Conservation (phyloP, 2,329 filamentous ascomycete genomes). For the Teratosphaeria gauchensis region DNA sequence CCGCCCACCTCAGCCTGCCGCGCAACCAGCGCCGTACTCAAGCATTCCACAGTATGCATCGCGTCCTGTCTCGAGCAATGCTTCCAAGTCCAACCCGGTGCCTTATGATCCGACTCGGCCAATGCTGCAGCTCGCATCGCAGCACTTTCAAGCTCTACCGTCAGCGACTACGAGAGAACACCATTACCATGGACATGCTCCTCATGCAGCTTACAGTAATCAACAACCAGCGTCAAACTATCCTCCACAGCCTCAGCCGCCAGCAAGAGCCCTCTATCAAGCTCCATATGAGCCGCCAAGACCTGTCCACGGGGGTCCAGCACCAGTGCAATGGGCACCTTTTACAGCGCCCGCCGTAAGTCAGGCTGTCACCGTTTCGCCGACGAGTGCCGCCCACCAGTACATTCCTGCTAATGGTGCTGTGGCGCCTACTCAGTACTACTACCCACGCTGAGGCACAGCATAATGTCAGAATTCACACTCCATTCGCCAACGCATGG, state of each 20-base stretch:
- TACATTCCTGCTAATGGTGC: conserved; percentile 3
- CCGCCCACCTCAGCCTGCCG: not conserved
- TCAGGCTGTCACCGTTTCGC: not conserved
- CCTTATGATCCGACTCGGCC: not conserved
- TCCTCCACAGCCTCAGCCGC: not conserved
- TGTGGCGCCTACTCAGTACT: conserved; percentile 11
- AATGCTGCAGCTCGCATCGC: not conserved
- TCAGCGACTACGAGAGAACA: not conserved
- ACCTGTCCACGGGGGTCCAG: conserved; percentile 25
- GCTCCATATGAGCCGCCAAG: not conserved
- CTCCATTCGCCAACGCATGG: not conserved
- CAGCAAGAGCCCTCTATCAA: not conserved
- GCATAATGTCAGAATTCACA: not conserved
- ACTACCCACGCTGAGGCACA: conserved; percentile 5
- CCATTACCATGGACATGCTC: not conserved
- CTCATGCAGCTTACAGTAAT: not conserved
- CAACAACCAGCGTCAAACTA: not conserved
- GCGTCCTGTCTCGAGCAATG: not conserved
- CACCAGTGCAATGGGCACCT: conserved; percentile 22
- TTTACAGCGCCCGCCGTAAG: not conserved
- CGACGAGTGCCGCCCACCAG: not conserved
- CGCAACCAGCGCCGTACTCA: not conserved
- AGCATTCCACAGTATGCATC: not conserved
- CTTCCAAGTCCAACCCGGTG: not conserved
- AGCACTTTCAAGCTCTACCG: not conserved